phyloP scores from a whole-genome alignment of 2,329 filamentous ascomycete species.

The Clarireedia homoeocarpa region DNA sequence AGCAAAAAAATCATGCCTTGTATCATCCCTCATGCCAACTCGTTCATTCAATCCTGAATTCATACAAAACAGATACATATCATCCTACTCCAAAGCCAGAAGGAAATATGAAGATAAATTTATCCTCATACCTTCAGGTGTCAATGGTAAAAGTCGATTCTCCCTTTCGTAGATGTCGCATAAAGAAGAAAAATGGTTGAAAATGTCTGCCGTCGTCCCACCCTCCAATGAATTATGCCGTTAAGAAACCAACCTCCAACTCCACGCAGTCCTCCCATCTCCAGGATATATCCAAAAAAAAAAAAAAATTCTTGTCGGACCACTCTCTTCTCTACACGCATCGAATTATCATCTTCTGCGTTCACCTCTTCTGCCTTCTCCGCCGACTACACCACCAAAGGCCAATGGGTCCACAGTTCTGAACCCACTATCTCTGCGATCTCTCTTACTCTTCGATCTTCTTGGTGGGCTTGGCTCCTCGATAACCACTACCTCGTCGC shows the following conservation, averaged over 20 bases:
- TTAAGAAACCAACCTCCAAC: neutral
- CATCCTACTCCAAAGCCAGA: neutral
- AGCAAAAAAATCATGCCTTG: neutral
- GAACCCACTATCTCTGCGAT: conserved; percentile 25
- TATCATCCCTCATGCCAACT: neutral
- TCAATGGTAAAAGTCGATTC: no score
- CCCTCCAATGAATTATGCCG: neutral
- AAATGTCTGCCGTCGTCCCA: neutral
- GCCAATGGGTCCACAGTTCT: conserved; percentile 27
- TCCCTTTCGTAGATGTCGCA: no score
- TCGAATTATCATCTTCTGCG: conserved; percentile 11
- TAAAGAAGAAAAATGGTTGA: neutral
- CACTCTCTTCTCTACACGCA: neutral
- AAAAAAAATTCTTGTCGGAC: neutral
- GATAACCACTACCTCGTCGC: conserved; percentile 30
- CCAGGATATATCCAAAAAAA: neutral
- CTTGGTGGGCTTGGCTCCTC: conserved; percentile 30
- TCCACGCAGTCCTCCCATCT: neutral
- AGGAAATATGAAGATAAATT: neutral
- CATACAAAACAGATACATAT: neutral
- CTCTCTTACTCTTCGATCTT: conserved; percentile 23
- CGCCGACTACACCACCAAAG: conserved; percentile 25
- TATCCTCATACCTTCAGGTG: neutral
- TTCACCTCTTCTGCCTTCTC: conserved; percentile 19
- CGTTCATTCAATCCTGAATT: neutral